A percentile compares a stretch with the other conserved stretches of the same genome.
Evolutionary conservation across 1,284 basidiomycete genomes (phyloP).

Genomic region (Boletellus sp.): DNA sequence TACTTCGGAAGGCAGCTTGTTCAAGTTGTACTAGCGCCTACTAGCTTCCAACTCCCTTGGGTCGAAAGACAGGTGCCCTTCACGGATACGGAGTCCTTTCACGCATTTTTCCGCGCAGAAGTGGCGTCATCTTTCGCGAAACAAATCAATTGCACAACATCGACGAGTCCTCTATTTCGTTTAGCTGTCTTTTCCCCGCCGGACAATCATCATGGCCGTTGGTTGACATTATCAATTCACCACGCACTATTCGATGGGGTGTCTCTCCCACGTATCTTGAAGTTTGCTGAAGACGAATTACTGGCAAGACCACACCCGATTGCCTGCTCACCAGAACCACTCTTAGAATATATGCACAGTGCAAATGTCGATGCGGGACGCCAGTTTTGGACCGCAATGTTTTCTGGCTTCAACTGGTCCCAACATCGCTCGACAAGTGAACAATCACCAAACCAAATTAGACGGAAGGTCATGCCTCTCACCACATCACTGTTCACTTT

Average conservation of each 20-base stretch:
- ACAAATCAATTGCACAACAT: constrained; percentile 35
- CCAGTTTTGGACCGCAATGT: constrained; percentile 38
- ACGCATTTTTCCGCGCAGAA: constrained; percentile 31
- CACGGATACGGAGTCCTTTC: constrained; percentile 24
- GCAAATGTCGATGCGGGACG: constrained; percentile 31
- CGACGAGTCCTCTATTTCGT: constrained; percentile 38
- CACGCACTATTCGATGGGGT: constrained; percentile 48
- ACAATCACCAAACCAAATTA: constrained; percentile 15
- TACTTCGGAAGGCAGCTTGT: constrained; percentile 39
- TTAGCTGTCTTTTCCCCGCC: constrained; percentile 30
- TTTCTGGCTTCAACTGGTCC: constrained; percentile 37
- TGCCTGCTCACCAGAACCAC: constrained; percentile 23
- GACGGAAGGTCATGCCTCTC: constrained; percentile 24
- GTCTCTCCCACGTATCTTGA: constrained; percentile 41
- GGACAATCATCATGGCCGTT: constrained; percentile 2
- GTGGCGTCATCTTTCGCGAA: constrained; percentile 32
- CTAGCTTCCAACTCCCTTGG: constrained; percentile 29
- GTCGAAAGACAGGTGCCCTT: constrained; percentile 13
- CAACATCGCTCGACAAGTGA: constrained; percentile 15
- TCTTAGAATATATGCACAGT: constrained; percentile 35
- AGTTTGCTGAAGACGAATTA: constrained; percentile 38
- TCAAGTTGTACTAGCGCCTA: constrained; percentile 39
- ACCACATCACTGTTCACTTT: constrained; percentile 29
- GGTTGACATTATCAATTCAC: constrained; percentile 43
- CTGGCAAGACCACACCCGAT: constrained; percentile 15